Percentiles rank a stretch among this genome's conserved stretches.
These are phyloP conservation scores for Magnaporthiopsis rhizophila DNA, from an alignment of 2,329 filamentous ascomycete genomes.

Conservation along the genomic window DNA sequence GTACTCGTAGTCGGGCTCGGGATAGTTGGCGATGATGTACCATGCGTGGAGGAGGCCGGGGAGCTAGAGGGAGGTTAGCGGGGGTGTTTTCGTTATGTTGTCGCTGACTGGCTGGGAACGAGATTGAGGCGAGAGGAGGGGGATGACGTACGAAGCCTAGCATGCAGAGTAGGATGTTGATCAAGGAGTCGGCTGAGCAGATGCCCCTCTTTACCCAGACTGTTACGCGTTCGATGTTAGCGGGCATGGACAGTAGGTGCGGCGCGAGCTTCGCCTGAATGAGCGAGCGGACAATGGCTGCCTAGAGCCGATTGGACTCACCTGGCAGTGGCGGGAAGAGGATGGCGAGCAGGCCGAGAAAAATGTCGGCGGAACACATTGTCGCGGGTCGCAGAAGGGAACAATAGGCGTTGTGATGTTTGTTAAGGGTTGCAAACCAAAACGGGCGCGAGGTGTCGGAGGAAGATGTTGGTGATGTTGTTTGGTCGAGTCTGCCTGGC, in stretches of 20 bases:
- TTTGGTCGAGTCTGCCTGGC: not conserved
- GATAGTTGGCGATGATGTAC: slow-evolving; percentile 94
- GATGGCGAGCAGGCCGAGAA: slow-evolving; percentile 55
- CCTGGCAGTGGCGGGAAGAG: slow-evolving; percentile 59
- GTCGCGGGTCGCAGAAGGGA: slow-evolving; percentile 10
- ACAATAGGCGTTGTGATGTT: not conserved
- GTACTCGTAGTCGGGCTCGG: slow-evolving; percentile 67
- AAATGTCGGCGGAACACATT: slow-evolving; percentile 55
- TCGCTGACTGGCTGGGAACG: no score
- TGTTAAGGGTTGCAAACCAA: not conserved
- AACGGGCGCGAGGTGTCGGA: no score
- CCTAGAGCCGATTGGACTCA: slow-evolving; percentile 28
- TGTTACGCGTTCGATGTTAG: slow-evolving; percentile 23
- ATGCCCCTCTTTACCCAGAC: slow-evolving; percentile 97
- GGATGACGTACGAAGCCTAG: slow-evolving; percentile 52
- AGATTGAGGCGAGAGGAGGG: not conserved
- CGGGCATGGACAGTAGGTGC: slow-evolving; percentile 22
- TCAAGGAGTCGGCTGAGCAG: slow-evolving; percentile 84
- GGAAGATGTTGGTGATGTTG: no score
- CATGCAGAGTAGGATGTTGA: slow-evolving; percentile 86
- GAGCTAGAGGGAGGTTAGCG: slow-evolving; percentile 30
- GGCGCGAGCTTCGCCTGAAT: not conserved
- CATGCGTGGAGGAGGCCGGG: slow-evolving; percentile 90
- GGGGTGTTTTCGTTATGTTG: not conserved
- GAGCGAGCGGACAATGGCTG: not conserved